These are phyloP conservation scores for Metschnikowia baotianmanensis DNA, from an alignment of 805 yeast genomes.

Conservation along the genomic window DNA sequence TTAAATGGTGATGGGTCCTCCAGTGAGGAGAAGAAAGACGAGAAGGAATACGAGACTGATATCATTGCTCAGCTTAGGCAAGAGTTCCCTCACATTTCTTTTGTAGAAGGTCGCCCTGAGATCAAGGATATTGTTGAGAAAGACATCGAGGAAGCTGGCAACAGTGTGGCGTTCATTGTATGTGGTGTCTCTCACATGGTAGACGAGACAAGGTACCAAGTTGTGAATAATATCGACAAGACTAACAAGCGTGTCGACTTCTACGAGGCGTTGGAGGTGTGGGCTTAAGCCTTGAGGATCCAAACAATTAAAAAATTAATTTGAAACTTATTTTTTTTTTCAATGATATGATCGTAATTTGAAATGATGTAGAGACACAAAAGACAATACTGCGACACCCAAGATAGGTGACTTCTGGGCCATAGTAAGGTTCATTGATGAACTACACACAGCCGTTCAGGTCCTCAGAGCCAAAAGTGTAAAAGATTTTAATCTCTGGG, in stretches of 20 bases:
- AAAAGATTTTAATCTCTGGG: no score
- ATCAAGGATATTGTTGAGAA: constrained; percentile 29
- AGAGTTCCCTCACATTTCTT: constrained; percentile 35
- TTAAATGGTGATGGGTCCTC: constrained; percentile 1
- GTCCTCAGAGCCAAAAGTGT: no score
- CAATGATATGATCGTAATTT: no score
- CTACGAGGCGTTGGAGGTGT: constrained; percentile 71
- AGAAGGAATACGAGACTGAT: constrained; percentile 2
- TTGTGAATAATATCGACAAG: constrained; percentile 40
- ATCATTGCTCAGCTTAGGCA: constrained; percentile 16
- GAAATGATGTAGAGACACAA: no score
- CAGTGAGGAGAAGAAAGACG: constrained; percentile 2
- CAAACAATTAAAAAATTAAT: no score
- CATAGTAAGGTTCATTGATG: no score
- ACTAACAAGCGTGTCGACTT: constrained; percentile 55
- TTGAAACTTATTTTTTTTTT: no score
- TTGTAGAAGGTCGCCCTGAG: constrained; percentile 46
- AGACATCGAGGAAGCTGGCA: constrained; percentile 36
- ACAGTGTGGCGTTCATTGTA: constrained; percentile 47
- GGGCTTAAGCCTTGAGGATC: constrained; percentile 38
- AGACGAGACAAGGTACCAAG: constrained; percentile 51
- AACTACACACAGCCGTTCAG: no score
- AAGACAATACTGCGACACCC: no score
- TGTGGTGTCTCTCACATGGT: constrained; percentile 65
- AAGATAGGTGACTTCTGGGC: no score